Evolutionary conservation across 2,329 filamentous ascomycete species (phyloP).

Genomic region (Cladophialophora immunda): DNA sequence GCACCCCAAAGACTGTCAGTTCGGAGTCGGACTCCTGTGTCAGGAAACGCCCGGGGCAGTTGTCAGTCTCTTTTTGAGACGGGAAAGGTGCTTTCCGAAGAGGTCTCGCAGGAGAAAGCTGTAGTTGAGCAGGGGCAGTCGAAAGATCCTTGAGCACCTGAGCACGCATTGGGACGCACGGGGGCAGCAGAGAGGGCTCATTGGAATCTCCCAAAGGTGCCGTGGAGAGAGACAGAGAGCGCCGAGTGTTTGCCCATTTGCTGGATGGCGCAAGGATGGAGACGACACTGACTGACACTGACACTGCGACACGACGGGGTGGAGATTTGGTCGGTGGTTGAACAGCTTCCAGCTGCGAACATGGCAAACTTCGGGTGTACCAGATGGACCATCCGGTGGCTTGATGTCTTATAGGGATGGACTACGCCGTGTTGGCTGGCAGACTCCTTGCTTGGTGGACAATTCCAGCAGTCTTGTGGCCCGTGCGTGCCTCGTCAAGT

Average conservation of each 20-base stretch:
- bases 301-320: not conserved
- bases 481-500: no score
- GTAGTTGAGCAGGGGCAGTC: not conserved
- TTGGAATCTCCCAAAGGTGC: not conserved
- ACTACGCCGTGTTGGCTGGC: not conserved
- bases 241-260: not conserved
- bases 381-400: not conserved
- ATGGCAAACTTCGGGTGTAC: not conserved
- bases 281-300: not conserved
- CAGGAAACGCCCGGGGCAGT: not conserved
- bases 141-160: not conserved
- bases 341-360: not conserved
- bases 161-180: not conserved
- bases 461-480: not conserved
- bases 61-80: not conserved
- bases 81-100: not conserved
- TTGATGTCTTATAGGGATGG: not conserved
- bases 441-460: not conserved
- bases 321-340: not conserved
- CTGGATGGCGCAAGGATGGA: not conserved
- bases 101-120: not conserved
- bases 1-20: not conserved
- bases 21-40: not conserved
- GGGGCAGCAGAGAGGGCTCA: not conserved
- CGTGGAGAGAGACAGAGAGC: not conserved